Evolutionary conservation across 1,284 basidiomycete species (phyloP), one percentile per base, ranked within the genome.

Genomic region (Dichomitus squalens): DNA sequence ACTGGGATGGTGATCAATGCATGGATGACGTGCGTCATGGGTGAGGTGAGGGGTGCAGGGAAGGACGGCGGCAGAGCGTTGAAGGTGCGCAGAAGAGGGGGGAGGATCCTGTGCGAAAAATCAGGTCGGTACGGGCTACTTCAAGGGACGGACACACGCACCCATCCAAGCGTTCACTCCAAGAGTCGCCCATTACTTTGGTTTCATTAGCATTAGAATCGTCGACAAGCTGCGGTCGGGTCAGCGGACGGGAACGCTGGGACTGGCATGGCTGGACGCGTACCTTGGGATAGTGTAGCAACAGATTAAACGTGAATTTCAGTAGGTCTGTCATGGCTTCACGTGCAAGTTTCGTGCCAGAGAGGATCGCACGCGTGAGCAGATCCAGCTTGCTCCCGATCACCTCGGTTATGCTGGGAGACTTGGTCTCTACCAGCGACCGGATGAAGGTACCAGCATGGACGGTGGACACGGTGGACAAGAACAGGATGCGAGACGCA

Each of bases 241-340:
- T 55, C 11, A 50, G 53, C 16, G 5, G 6, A 2, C 4, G 69
- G 77, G 14, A 29, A 40, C 20, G 31, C 14, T 14, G 21, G 5
- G 20, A n/a, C 7, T 1, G 40, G 1, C 12, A 11, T 27, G 47
- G 46, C 9, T 7, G 14, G n/a, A n/a, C 16, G 8, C 72, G 36
- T 25, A 80, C 83, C 72, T 80, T 83, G 0, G 85, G 83, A 67
- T 86, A 93, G 68, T 92, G 87, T 46, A 86, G 71, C 52, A 90
- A 78, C 35, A 93, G 68, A 66, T 93, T 93, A 72, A 92, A 93
- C 7, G 81, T 76, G 51, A 92, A 79, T 67, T 93, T 93, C 55
- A 93, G 79, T 38, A 91, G 68, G 70, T 93, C 91, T 2, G 82
- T 81, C 79, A 87, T 82, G 4, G 90, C 89, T 58, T 93, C 90